Base-by-base conservation (phyloP, 768 basidiomycete genomes). In the Suillus subluteus region DNA sequence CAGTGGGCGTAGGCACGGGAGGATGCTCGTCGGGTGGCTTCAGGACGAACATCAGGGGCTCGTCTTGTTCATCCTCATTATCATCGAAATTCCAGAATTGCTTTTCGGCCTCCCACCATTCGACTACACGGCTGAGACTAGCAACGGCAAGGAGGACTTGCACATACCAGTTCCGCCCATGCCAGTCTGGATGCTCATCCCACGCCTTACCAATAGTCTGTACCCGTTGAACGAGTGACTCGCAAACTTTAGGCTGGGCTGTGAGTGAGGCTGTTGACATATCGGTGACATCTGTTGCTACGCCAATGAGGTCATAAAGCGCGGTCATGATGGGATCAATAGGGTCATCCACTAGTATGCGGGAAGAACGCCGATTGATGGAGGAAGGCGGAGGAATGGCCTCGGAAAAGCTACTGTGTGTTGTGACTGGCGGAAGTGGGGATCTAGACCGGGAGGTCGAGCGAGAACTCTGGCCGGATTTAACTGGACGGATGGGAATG, bases 101-200 rank as follows among this genome's bases (percentile, higher is more conserved):
- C 74, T 96, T 96, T 82, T 99, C 97, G 13, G 98, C 98, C 78
- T 98, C 96, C 95, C 96, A 98, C 97, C 98, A 99, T 74, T 98
- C 98, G 69, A 98, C 91, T 37, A 99, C 98, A 66, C 97, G 91
- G 78, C 91, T 94, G 69, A 99, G 88, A 73, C 94, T 95, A 40
- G 98, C 98, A 58, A 99, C 91, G 26, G 98, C 97, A 59, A 98
- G 89, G 6, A 99, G 85, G 35, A 98, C 91, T 75, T 97, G 96
- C 62, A 98, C 96, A 79, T 98, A 99, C 98, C 97, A 99, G 66
- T 92, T 95, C 65, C 97, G 86, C 32, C 98, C 96, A 71, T 96
- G 95, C 93, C 96, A 98, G 76, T 98, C 96, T 26, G 96, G 94
- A 79, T 98, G 94, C 62, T 97, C 95, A 71, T 98, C 96, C 98